Base-by-base conservation (phyloP, 2,329 filamentous ascomycete species). In the Cercospora zeina region DNA sequence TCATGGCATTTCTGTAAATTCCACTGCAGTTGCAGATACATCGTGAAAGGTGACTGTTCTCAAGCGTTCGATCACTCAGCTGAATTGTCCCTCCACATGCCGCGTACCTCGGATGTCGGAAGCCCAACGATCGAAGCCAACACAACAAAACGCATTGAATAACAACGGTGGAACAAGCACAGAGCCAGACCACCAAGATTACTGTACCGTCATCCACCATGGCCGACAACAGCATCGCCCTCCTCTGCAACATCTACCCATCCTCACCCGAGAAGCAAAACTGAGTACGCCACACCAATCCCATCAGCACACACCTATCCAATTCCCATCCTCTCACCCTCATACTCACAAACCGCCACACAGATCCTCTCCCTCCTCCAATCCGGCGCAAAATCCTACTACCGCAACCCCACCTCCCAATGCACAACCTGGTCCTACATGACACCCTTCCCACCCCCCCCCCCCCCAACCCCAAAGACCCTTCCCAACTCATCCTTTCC, bases 291-390 rank as follows among this genome's bases (percentile, higher is more conserved):
- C 39, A 47, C 59, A 7, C 9, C 39, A 31, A 13, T 11, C 11
- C 33, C 11, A 49, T 13, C 14, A 34, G 24, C 7, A 27, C 34
- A 54, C 19, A 21, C 34, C n/a, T 34, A 4, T 34, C 8, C 31
- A n/a, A n/a, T n/a, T n/a, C 3, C 10, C 9, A 39, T 24, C 19
- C 13, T 3, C 8, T 21, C 2, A 7, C 14, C n/a, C 19, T 45
- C 50, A 30, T 4, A 27, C n/a, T n/a, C 31, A 42, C 56, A 36
- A 51, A 54, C n/a, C 36, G 16, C n/a, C 33, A 19, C n/a, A 37
- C 57, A 71, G 70, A 65, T 69, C 58, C 67, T 72, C 61, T 31
- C 62, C 21, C 67, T 70, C n/a, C 62, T 72, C 14, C 63, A 61
- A 37, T 58, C 49, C 36, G 53, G 55, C 16, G 69, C 71, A 3